Conservation (phyloP, 2,329 filamentous ascomycete species). For the Fusarium hainanense region DNA sequence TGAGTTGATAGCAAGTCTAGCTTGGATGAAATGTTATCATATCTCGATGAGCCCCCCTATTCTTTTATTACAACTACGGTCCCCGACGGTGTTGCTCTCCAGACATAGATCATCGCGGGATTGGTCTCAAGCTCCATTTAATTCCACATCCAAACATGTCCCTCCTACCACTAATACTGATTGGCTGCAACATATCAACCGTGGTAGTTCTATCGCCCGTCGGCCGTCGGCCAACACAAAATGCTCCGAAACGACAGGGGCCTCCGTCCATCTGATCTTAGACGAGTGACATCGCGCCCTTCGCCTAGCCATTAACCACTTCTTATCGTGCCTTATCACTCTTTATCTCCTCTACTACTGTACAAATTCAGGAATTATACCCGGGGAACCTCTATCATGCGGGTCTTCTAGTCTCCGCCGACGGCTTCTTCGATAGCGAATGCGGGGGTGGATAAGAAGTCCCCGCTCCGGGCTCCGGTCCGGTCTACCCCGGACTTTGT, state of each 20-base stretch:
- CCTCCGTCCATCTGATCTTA: background rate
- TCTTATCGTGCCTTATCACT: background rate
- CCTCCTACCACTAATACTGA: background rate
- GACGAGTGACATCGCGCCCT: background rate
- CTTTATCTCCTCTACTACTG: background rate
- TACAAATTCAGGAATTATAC: background rate
- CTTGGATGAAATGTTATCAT: background rate
- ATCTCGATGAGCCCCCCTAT: background rate
- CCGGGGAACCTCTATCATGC: background rate
- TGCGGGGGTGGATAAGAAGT: conserved; percentile 25
- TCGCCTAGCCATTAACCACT: too few relatives aligned
- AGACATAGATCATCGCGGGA: too few relatives aligned
- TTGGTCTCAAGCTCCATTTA: background rate
- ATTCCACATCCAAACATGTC: background rate
- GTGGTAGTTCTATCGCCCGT: background rate
- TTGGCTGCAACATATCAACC: background rate
- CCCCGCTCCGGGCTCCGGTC: background rate
- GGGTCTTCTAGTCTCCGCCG: background rate
- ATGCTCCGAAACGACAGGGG: background rate
- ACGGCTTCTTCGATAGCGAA: conserved; percentile 2
- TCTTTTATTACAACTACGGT: background rate
- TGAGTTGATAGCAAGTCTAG: background rate
- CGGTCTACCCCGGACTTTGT: background rate
- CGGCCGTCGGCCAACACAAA: conserved; percentile 11
- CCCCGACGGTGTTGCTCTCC: background rate